Evolutionary conservation across 768 basidiomycete species (phyloP).

Genomic region (Udeniomyces megalosporus): DNA sequence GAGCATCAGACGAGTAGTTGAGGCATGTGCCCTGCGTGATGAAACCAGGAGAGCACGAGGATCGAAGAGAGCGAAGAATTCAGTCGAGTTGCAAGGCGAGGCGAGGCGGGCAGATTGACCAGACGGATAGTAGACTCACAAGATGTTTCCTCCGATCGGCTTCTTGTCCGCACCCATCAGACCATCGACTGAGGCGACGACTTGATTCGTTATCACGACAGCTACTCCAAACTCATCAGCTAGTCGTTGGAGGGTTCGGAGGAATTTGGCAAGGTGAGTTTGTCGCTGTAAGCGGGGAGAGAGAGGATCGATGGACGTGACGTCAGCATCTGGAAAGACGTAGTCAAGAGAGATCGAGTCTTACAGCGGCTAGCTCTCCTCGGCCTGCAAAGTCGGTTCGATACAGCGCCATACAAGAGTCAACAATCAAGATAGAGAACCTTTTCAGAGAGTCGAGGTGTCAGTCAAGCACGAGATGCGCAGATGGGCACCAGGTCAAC

Average conservation of each 20-base stretch:
- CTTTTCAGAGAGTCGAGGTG: slow-evolving; percentile 33
- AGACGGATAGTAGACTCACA: slow-evolving; percentile 28
- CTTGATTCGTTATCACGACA: slow-evolving; percentile 93
- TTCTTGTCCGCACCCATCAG: slow-evolving; percentile 58
- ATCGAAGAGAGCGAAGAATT: not conserved
- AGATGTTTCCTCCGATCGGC: slow-evolving; percentile 96
- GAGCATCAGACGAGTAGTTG: slow-evolving; percentile 82
- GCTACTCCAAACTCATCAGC: slow-evolving; percentile 99
- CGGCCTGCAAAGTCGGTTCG: slow-evolving; percentile 90
- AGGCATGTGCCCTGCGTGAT: slow-evolving; percentile 62
- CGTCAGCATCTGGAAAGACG: not conserved
- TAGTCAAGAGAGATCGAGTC: not conserved
- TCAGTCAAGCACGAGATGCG: too few species aligned
- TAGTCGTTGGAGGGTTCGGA: slow-evolving; percentile 76
- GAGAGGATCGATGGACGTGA: not conserved
- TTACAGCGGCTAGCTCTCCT: slow-evolving; percentile 68
- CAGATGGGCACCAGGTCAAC: too few species aligned
- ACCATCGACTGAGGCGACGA: slow-evolving; percentile 97
- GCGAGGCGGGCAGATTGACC: not conserved
- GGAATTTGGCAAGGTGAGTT: slow-evolving; percentile 86
- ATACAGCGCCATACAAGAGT: slow-evolving; percentile 89
- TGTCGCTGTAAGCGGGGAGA: slow-evolving; percentile 38
- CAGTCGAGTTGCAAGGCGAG: too few species aligned
- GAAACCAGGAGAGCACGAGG: not conserved
- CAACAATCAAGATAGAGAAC: slow-evolving; percentile 89